Conservation (phyloP, 2,329 filamentous ascomycete genomes). For the Scedosporium aurantiacum region DNA sequence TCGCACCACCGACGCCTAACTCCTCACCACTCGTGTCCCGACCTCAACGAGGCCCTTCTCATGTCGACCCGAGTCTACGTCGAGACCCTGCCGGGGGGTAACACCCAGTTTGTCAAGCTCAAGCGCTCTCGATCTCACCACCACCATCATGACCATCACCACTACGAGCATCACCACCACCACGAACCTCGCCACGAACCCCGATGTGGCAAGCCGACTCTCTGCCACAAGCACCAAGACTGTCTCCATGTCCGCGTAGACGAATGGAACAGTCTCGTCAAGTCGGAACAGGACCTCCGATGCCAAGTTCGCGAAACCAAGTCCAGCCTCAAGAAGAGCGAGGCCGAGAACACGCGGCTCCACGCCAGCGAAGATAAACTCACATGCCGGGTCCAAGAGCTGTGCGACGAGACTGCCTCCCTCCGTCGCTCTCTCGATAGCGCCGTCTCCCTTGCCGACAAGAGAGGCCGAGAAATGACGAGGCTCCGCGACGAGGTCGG, state of each 20-base stretch:
- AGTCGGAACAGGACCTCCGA: slow-evolving; percentile 19
- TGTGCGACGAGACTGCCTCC: slow-evolving; percentile 26
- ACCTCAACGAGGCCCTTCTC: background rate
- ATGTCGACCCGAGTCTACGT: slow-evolving; percentile 26
- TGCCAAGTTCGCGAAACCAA: slow-evolving; percentile 23
- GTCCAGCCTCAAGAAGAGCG: slow-evolving; percentile 21
- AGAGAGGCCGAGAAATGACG: slow-evolving; percentile 22
- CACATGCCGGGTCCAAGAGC: slow-evolving; percentile 23
- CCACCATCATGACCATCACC: slow-evolving; percentile 19
- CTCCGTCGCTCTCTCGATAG: slow-evolving; percentile 26
- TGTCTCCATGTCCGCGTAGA: slow-evolving; percentile 21
- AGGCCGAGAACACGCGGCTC: slow-evolving; percentile 24
- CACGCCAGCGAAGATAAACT: slow-evolving; percentile 24
- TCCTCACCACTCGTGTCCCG: background rate
- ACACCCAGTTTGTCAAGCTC: slow-evolving; percentile 25
- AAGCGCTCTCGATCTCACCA: slow-evolving; percentile 27
- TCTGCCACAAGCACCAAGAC: slow-evolving; percentile 21
- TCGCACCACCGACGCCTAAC: background rate
- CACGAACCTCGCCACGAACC: slow-evolving; percentile 27
- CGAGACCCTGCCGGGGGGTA: slow-evolving; percentile 23
- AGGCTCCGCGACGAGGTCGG: slow-evolving; percentile 26
- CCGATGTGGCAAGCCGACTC: slow-evolving; percentile 18
- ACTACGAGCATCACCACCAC: slow-evolving; percentile 21
- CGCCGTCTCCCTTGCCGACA: slow-evolving; percentile 24
- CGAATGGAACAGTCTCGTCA: slow-evolving; percentile 15